These are phyloP conservation scores for Sporisorium sorghi DNA, from an alignment of 1,284 basidiomycete genomes.

Conservation along the genomic window DNA sequence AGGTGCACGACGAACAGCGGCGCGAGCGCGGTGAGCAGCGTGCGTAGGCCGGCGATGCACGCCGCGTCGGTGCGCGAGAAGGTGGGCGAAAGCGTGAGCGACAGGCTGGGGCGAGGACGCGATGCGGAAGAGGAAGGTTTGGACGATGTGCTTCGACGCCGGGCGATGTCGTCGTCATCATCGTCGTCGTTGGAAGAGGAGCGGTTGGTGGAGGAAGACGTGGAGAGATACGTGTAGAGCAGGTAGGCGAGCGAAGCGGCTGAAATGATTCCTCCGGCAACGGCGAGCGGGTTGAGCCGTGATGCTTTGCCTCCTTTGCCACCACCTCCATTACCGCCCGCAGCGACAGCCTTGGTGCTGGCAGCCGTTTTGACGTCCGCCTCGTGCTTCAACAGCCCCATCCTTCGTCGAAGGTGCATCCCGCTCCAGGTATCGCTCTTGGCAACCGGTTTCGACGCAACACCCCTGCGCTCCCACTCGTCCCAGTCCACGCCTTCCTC, in stretches of 20 bases:
- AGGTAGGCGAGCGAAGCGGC: constrained; percentile 37
- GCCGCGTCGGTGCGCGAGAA: constrained; percentile 13
- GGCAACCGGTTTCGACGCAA: neutral
- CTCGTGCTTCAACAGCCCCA: constrained; percentile 11
- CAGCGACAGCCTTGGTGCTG: neutral
- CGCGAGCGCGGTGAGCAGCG: constrained; percentile 20
- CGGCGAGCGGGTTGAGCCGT: constrained; percentile 25
- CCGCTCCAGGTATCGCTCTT: constrained; percentile 22
- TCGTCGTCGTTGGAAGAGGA: constrained; percentile 13
- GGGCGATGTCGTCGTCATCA: constrained; percentile 31
- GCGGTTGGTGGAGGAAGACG: constrained; percentile 2
- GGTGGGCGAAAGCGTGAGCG: constrained; percentile 30
- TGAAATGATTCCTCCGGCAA: constrained; percentile 35
- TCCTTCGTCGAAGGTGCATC: constrained; percentile 28
- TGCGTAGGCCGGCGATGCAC: constrained; percentile 18
- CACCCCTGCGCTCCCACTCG: constrained; percentile 25
- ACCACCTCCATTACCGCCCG: neutral
- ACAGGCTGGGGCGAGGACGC: constrained; percentile 18
- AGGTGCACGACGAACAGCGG: constrained; percentile 40
- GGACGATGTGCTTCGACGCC: constrained; percentile 2
- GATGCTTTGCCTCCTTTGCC: constrained; percentile 8
- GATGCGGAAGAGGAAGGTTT: neutral
- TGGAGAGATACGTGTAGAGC: constrained; percentile 38
- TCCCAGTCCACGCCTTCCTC: constrained; percentile 27
- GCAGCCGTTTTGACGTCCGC: neutral